These are phyloP conservation scores for Thelonectria discophora DNA, from an alignment of 2,329 filamentous ascomycete species.

Conservation along the genomic window DNA sequence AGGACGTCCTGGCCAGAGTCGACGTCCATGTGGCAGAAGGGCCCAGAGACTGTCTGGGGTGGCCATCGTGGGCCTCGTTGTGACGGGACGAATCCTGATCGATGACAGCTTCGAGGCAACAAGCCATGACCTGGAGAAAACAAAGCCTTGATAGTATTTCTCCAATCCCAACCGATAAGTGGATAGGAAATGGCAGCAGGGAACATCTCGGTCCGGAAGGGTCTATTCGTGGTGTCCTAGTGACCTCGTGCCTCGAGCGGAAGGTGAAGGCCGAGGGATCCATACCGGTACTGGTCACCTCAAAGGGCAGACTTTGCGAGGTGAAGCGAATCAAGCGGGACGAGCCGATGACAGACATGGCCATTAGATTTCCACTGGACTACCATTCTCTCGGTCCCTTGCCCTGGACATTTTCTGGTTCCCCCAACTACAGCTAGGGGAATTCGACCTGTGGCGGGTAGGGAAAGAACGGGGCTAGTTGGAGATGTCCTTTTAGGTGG, in stretches of 20 bases:
- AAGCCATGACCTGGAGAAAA: background rate
- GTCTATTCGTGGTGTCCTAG: constrained; percentile 24
- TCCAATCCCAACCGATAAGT: constrained; percentile 16
- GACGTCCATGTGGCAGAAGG: constrained; percentile 17
- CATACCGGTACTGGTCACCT: constrained; percentile 13
- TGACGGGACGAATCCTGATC: constrained; percentile 17
- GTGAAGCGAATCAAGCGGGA: constrained; percentile 29
- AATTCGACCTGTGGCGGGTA: background rate
- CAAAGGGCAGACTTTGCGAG: constrained; percentile 41
- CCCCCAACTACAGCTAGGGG: constrained; percentile 15
- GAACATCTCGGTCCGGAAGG: constrained; percentile 32
- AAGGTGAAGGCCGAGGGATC: constrained; percentile 25
- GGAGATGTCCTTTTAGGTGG: background rate
- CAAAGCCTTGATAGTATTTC: constrained; percentile 17
- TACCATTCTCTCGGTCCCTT: constrained; percentile 27
- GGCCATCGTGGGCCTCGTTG: constrained; percentile 7
- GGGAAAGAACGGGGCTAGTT: constrained; percentile 11
- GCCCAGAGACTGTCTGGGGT: constrained; percentile 12
- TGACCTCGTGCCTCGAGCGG: constrained; percentile 26
- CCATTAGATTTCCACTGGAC: constrained; percentile 27
- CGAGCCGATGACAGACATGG: constrained; percentile 39
- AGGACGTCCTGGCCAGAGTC: constrained; percentile 6
- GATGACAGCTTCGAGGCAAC: constrained; percentile 13
- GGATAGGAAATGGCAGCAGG: constrained; percentile 26
- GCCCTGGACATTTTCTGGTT: constrained; percentile 24